phyloP scores from a whole-genome alignment of 805 yeast species.

The Saccharomycopsis sp. region DNA sequence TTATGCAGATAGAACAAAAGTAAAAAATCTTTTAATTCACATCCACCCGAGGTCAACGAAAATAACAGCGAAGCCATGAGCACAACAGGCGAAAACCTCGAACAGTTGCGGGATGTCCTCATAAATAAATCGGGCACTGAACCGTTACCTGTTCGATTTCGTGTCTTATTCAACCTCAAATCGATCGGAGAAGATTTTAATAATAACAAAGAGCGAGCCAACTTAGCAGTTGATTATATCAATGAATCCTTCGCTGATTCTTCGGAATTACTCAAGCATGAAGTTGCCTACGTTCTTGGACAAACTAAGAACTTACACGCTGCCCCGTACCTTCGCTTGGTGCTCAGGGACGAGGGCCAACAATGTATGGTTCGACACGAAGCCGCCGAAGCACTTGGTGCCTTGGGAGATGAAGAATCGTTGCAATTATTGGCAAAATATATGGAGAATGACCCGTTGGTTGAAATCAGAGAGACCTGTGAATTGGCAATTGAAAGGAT shows the following conservation, averaged over 20 bases:
- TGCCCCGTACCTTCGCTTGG: slow-evolving; percentile 67
- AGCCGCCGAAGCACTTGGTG: slow-evolving; percentile 98
- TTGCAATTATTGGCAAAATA: slow-evolving; percentile 59
- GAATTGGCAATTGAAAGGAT: slow-evolving; percentile 95
- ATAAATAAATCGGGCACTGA: slow-evolving; percentile 59
- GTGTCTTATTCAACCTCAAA: slow-evolving; percentile 90
- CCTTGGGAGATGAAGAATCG: slow-evolving; percentile 76
- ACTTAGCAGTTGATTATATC: slow-evolving; percentile 69
- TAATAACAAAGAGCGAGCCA: slow-evolving; percentile 46
- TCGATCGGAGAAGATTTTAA: slow-evolving; percentile 72
- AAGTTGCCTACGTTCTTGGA: slow-evolving; percentile 94
- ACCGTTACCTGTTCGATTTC: slow-evolving; percentile 78
- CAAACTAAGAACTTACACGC: slow-evolving; percentile 83
- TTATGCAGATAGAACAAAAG: no score
- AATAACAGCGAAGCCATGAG: no score
- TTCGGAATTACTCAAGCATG: slow-evolving; percentile 91
- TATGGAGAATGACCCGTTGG: slow-evolving; percentile 62
- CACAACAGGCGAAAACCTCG: slow-evolving; percentile 34
- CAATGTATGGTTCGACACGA: slow-evolving; percentile 98
- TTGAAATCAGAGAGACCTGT: slow-evolving; percentile 94
- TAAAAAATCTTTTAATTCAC: no score
- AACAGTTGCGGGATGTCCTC: slow-evolving; percentile 65
- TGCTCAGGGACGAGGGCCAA: slow-evolving; percentile 60
- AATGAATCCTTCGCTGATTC: slow-evolving; percentile 75
- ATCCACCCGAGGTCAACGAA: no score